Evolutionary conservation across 177 flowering plant species (phyloP), one percentile per base, ranked within the genome.

Genomic region (Vitis hybrid): DNA sequence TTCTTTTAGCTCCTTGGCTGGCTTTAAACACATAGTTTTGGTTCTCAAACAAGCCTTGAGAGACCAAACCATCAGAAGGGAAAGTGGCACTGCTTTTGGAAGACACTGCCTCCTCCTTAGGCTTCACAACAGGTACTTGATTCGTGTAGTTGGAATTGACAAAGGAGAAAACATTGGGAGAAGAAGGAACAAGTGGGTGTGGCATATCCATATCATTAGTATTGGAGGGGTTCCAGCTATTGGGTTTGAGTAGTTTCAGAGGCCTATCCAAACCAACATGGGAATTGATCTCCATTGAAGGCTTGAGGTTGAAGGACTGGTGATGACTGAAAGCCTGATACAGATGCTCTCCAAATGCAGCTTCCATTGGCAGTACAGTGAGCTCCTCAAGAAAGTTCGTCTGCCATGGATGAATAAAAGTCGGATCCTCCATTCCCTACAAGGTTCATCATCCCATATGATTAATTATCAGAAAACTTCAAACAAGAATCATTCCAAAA

Each of bases 401-500:
- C 13, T 80, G 74, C 78, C 81, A 83, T 59, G 82, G 86, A 19
- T 80, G 70, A 62, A 79, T 60, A 65, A 82, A 80, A 45, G 75
- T 21, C 11, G 74, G 65, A 68, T 83, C 85, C 62, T 79, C 90
- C 81, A 85, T 78, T 76, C 81, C 93, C 93, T 89, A 74, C 12
- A 65, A 63, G 68, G 56, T 63, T 16, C 15, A 51, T 15, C 3
- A 10, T 63, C 45, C 8, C 45, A 39, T 6, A 39, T 39, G 29
- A 26, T 26, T 26, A 26, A 26, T 39, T 39, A 39, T 21, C 71
- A 59, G 45, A 60, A 19, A 18, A 10, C 10, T 5, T 14, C 45
- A 48, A 10, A 15, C 57, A 56, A 67, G 33, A 67, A 21, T 21
- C 18, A 11, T 21, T 56, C 15, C 1, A 39, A 33, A 2, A 33